Base-by-base conservation (phyloP, 2,329 filamentous ascomycete species). In the Botrytis aclada region DNA sequence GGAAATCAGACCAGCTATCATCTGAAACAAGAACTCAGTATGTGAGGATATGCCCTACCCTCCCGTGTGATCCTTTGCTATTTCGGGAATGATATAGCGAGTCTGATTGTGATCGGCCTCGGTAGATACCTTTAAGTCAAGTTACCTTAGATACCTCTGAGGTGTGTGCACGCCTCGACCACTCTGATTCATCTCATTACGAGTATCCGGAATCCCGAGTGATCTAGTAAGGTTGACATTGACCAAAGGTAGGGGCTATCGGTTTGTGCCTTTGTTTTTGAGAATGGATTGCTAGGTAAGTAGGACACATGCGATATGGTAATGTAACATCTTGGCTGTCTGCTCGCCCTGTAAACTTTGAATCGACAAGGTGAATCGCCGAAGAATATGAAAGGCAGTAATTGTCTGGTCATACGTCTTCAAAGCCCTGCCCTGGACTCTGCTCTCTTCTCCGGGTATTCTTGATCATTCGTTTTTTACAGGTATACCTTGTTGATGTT, bases 61-160 rank as follows among this genome's bases (percentile, higher is more conserved):
- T 54, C 60, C 20, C 39, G 32, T n/a, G 34, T 37, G 37, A 39
- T 29, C 29, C 10, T 64, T 71, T 66, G 39, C 70, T 47, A 45
- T 34, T 66, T 58, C 8, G 18, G 47, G 61, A 34, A 20, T 45
- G 7, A 29, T 51, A 45, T 4, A 43, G 61, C 70, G 45, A 60
- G 37, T 41, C 32, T 43, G 39, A 72, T 72, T 67, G 47, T 56
- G 62, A 72, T 72, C 70, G 22, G 22, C 70, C 43, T 71, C 51
- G 37, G 66, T 32, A 69, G 43, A 61, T 60, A 45, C 41, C 32
- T 25, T 43, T 37, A 8, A 14, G 22, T 61, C 7, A 43, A 69
- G 37, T 32, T 61, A 32, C 51, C 51, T 69, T 45, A n/a, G 51
- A 56, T 69, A 34, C 51, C 54, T 69, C 34, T 43, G 51, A 60